phyloP scores from a whole-genome alignment of 805 yeast genomes.

The Sugiyamaella marilandica region DNA sequence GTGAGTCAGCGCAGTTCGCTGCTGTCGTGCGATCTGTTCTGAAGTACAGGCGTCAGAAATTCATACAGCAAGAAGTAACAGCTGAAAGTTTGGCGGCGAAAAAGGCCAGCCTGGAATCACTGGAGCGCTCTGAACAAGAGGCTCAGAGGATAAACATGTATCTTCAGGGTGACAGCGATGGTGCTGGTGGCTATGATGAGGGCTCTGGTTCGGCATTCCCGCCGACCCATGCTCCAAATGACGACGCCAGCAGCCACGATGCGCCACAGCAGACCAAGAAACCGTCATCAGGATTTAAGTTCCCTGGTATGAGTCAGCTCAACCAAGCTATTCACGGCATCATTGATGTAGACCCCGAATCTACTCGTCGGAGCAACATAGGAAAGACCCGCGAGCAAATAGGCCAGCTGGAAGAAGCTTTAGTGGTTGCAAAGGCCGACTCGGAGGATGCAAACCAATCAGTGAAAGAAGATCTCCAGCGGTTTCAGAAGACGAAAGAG shows the following conservation, averaged over 20 bases:
- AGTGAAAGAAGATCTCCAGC: constrained; percentile 37
- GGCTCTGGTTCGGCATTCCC: not conserved
- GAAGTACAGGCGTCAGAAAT: constrained; percentile 56
- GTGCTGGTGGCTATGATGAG: not conserved
- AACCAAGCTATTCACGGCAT: constrained; percentile 53
- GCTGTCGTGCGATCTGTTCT: constrained; percentile 52
- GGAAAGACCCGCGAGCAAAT: constrained; percentile 44
- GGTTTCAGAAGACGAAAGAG: constrained; percentile 48
- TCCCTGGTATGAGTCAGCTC: constrained; percentile 51
- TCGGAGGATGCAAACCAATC: constrained; percentile 45
- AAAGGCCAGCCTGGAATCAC: constrained; percentile 31
- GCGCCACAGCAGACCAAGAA: constrained; percentile 23
- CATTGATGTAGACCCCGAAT: constrained; percentile 62
- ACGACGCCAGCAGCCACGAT: constrained; percentile 3
- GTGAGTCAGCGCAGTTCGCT: constrained; percentile 66
- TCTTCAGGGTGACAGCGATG: constrained; percentile 19
- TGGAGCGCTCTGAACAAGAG: constrained; percentile 43
- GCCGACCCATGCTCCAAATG: constrained; percentile 22
- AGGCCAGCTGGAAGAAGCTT: constrained; percentile 45
- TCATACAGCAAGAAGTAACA: constrained; percentile 47
- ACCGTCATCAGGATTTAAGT: constrained; percentile 39
- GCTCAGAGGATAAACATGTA: constrained; percentile 39
- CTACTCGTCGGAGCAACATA: constrained; percentile 50
- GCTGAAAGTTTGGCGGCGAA: constrained; percentile 37
- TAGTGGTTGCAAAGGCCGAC: constrained; percentile 50